Base-by-base conservation (phyloP, 768 basidiomycete genomes). In the Phanerodontia chrysosporium region DNA sequence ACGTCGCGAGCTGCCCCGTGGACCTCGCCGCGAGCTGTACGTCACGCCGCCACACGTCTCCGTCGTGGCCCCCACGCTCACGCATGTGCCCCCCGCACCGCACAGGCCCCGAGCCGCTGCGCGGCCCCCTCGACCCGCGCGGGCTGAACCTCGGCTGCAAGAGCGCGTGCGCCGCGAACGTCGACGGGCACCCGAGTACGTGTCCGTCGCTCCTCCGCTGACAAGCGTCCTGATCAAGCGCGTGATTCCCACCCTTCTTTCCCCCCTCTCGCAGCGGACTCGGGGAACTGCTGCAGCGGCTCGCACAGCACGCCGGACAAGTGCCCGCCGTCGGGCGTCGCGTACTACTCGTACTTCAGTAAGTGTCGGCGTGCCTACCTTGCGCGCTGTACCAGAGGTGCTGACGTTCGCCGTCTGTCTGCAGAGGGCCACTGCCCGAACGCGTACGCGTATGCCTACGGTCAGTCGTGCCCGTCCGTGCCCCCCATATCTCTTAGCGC, bases 1-100 rank as follows among this genome's bases (percentile, higher is more conserved):
- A 68, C 29, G 70, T 81, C n/a, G 79, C 86, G 1, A 74, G 78
- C 59, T 90, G 86, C 66, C 73, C 82, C 1, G 83, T 86, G 30
- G 86, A 89, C 64, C 75, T 88, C 25, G 78, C 75, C 14, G 80
- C 83, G 0, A 74, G 80, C 60, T 89, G 86, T 85, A 45, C 32
- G 70, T 58, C 13, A 27, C 21, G 51, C 16, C 7, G 7, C 13
- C 7, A n/a, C 32, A 6, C 32, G 32, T 13, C 7, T 13, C 32
- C 32, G 32, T 18, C n/a, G 25, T 18, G n/a, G 6, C n/a, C 6
- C 18, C n/a, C 45, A 18, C 10, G 16, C n/a, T 51, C n/a, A 29
- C n/a, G n/a, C n/a, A n/a, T n/a, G n/a, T n/a, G n/a, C n/a, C 10
- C 24, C 2, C 10, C 25, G 5, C 10, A n/a, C n/a, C n/a, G n/a